Conservation (phyloP, 2,329 filamentous ascomycete species). For the Orbilia quercus region DNA sequence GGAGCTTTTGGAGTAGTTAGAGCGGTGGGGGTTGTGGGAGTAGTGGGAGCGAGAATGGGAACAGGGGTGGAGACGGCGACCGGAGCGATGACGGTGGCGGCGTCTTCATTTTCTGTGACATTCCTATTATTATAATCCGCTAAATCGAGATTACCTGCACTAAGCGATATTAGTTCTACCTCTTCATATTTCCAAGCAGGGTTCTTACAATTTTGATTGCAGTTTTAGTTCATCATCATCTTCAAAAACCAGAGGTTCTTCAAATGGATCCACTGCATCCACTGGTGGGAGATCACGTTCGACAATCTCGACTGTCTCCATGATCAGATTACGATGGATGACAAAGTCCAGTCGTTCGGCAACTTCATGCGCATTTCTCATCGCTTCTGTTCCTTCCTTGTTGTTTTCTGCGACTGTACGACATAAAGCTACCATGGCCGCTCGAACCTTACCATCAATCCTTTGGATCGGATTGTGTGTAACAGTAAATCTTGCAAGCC, state of each 20-base stretch:
- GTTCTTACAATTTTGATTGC: neutral
- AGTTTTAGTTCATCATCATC: constrained; percentile 6
- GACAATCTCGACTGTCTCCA: constrained; percentile 25
- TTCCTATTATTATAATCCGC: no score
- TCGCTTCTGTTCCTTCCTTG: constrained; percentile 3
- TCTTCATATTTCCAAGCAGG: neutral
- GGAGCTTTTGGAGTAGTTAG: no score
- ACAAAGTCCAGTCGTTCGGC: constrained; percentile 24
- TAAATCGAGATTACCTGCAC: no score
- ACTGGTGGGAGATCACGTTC: constrained; percentile 18
- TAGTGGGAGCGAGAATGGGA: no score
- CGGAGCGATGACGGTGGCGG: no score
- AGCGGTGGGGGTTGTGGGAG: no score
- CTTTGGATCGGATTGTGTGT: constrained; percentile 31
- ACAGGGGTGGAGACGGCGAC: no score
- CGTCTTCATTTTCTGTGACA: no score
- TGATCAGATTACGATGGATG: constrained; percentile 7
- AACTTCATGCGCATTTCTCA: constrained; percentile 26
- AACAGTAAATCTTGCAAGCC: constrained; percentile 19
- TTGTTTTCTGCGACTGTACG: constrained; percentile 7
- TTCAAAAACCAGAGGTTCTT: constrained; percentile 19
- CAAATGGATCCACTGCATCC: neutral
- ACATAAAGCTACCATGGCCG: constrained; percentile 8
- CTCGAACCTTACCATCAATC: constrained; percentile 5
- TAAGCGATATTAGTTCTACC: neutral